Conservation (phyloP, 306 rosid species). For the Citrullus mucosospermus region DNA sequence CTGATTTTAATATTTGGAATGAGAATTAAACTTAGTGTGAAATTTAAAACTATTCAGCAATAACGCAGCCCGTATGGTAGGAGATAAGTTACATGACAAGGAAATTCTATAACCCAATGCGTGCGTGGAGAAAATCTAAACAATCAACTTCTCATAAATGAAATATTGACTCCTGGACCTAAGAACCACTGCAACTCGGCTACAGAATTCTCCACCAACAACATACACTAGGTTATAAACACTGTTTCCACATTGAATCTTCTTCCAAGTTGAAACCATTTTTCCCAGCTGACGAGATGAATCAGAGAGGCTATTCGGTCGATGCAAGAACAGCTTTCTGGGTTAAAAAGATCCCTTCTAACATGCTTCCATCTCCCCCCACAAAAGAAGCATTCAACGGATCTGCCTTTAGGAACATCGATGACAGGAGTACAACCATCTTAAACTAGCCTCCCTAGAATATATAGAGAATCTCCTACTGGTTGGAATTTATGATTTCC, state of each 20-base stretch:
- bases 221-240: background rate
- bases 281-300: background rate
- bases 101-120: background rate
- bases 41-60: background rate
- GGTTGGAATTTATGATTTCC: slow-evolving; percentile 28
- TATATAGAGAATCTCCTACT: background rate
- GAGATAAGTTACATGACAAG: background rate
- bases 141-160: background rate
- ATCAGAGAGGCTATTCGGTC: background rate
- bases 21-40: background rate
- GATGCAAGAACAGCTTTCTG: background rate
- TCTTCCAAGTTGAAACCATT: background rate
- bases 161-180: background rate
- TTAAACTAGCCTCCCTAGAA: background rate
- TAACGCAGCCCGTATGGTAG: background rate
- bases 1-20: background rate
- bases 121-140: background rate
- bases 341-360: background rate
- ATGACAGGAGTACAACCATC: background rate
- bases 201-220: background rate
- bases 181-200: background rate
- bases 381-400: background rate
- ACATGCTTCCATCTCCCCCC: background rate
- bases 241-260: background rate
- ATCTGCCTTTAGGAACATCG: background rate